These are phyloP conservation scores for Pluteus cervinus DNA, from an alignment of 768 basidiomycete genomes.

Conservation along the genomic window DNA sequence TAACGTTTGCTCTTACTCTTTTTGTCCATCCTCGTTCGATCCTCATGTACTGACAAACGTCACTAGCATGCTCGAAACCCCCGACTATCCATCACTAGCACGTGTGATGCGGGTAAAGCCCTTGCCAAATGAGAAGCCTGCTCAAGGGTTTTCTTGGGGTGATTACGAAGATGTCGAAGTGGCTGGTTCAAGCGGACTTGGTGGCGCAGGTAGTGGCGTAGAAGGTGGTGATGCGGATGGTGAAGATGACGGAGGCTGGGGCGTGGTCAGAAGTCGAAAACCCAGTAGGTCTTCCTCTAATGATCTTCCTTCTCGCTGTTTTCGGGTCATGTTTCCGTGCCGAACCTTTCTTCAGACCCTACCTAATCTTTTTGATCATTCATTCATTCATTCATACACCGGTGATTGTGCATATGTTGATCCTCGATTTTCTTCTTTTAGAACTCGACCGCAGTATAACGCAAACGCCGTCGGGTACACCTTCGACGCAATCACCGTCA, in stretches of 20 bases:
- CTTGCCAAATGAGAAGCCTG: constrained; percentile 49
- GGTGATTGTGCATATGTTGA: too few species aligned
- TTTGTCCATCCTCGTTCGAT: not conserved
- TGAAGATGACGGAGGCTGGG: constrained; percentile 81
- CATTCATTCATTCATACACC: too few species aligned
- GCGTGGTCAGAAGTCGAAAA: constrained; percentile 56
- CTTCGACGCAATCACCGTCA: constrained; percentile 5
- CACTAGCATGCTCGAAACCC: constrained; percentile 60
- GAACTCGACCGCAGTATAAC: constrained; percentile 10
- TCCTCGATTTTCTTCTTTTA: constrained; percentile 4
- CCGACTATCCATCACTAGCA: constrained; percentile 48
- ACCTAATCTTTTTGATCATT: not conserved
- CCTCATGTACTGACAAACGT: too few species aligned
- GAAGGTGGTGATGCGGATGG: constrained; percentile 63
- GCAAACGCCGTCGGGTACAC: constrained; percentile 1
- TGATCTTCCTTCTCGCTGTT: constrained; percentile 2
- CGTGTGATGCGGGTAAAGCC: constrained; percentile 68
- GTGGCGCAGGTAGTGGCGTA: constrained; percentile 46
- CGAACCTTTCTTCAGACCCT: not conserved
- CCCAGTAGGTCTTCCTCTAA: constrained; percentile 30
- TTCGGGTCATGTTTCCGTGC: not conserved
- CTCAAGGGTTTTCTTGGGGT: constrained; percentile 64
- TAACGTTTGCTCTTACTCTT: not conserved
- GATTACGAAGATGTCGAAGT: constrained; percentile 67
- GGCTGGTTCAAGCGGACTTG: too few species aligned